Conservation (phyloP, 1,139 yeast species). For the Pichia sp. region DNA sequence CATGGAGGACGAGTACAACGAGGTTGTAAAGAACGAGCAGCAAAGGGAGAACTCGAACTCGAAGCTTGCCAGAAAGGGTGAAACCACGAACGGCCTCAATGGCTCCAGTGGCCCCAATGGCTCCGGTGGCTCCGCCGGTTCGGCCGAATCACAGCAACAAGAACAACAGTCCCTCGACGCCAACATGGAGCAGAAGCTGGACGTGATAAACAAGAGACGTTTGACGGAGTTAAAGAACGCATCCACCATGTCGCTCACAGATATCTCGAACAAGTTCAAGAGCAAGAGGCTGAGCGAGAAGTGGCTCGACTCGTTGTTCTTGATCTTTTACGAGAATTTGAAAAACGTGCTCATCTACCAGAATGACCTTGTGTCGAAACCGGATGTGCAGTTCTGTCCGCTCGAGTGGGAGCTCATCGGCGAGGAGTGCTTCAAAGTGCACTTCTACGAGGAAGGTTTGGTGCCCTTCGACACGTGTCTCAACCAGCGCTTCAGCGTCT, state of each 20-base stretch:
- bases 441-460: conserved; percentile 75
- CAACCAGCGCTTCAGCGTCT: conserved; percentile 68
- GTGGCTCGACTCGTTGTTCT: conserved; percentile 87
- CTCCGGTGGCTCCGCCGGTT: background rate
- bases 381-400: conserved; percentile 72
- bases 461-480: conserved; percentile 75
- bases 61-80: background rate
- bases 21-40: conserved; percentile 21
- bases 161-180: background rate
- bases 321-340: conserved; percentile 84
- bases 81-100: background rate
- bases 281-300: conserved; percentile 86
- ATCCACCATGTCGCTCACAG: conserved; percentile 22
- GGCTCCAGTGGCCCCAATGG: background rate
- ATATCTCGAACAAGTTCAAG: conserved; percentile 39
- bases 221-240: conserved; percentile 25
- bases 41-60: conserved; percentile 6
- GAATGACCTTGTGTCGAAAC: conserved; percentile 48
- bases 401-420: conserved; percentile 95
- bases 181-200: conserved; percentile 15
- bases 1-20: conserved; percentile 83
- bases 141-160: background rate
- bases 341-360: conserved; percentile 88
- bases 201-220: conserved; percentile 31
- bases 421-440: conserved; percentile 69